Base-by-base conservation (phyloP, 164 flowering plant species). In the Liriodendron chinense region DNA sequence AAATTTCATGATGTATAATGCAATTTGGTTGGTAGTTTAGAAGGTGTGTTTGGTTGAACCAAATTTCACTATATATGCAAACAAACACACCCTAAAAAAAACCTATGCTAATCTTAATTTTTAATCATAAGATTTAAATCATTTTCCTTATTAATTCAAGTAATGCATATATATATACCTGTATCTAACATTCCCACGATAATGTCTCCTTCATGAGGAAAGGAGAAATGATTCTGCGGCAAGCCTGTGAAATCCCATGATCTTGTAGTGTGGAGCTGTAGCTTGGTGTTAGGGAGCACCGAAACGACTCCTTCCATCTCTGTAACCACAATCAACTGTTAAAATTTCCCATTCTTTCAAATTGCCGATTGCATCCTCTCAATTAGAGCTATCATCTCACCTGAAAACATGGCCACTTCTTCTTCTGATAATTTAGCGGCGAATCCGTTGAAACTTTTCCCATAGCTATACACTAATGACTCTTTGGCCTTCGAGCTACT, bases 211-310 rank as follows among this genome's bases (percentile, higher is more conserved):
- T 78, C 80, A 9, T 43, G 53, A 25, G 66, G 18, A 9, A 49
- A 22, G 16, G 12, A 0, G 22, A 26, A 65, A n/a, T 20, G 47
- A 72, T 14, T 28, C 20, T 16, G 69, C 2, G 70, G 20, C 18
- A 83, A 69, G 14, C 86, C 91, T 73, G 77, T 57, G 77, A 87
- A 88, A 34, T 85, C 86, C 89, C 88, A 86, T 63, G 91, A 86
- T 73, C 89, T 83, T 73, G 91, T 85, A 1, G 88, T 86, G 65
- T 86, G 89, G 75, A 84, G 83, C 67, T 82, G 21, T 14, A 81
- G 49, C 21, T 65, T 76, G 13, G 24, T 79, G 74, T 83, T 85
- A 7, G 86, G 88, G 64, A 83, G 22, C 26, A 86, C 86, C 34
- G 86, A 83, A 24, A 87, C 78, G 49, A 87, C 89, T 4, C 79